Evolutionary conservation across 2,329 filamentous ascomycete species (phyloP).

Genomic region (Raffaelea deltoideospora): DNA sequence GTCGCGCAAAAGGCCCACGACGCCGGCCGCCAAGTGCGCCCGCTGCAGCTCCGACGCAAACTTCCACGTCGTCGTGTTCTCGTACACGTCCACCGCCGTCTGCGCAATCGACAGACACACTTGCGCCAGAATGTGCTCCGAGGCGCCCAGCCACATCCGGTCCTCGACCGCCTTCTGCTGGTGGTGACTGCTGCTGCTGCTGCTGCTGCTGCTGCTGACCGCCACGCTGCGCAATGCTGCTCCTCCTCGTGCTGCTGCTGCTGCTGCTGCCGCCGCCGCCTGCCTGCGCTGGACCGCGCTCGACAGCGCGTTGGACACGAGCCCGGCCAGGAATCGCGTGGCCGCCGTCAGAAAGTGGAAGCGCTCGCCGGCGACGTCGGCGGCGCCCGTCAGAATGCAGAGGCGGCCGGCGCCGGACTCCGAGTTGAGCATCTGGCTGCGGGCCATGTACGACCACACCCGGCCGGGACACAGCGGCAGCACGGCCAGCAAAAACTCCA

Average conservation of each 20-base stretch:
- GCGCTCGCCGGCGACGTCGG: conserved; percentile 62
- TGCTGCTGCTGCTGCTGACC: conserved; percentile 11
- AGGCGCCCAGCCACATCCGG: conserved; percentile 54
- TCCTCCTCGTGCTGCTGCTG: conserved; percentile 5
- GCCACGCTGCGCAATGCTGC: conserved; percentile 25
- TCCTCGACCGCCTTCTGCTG: background rate
- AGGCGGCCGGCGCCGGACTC: conserved; percentile 65
- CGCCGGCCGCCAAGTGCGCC: conserved; percentile 49
- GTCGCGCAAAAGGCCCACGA: conserved; percentile 56
- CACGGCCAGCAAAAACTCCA: conserved; percentile 65
- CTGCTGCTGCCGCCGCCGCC: conserved; percentile 15
- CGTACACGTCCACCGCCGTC: conserved; percentile 67
- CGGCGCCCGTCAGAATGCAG: conserved; percentile 61
- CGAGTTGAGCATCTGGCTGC: conserved; percentile 64
- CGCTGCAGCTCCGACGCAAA: conserved; percentile 57
- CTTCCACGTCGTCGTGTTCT: conserved; percentile 75
- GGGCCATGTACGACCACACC: conserved; percentile 78
- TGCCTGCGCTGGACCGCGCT: conserved; percentile 53
- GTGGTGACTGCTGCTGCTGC: conserved; percentile 22
- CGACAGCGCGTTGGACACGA: conserved; percentile 61
- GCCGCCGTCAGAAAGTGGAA: conserved; percentile 66
- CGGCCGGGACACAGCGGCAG: conserved; percentile 63
- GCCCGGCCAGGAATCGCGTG: conserved; percentile 55
- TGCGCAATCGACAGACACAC: conserved; percentile 60
- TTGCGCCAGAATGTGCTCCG: conserved; percentile 60